Evolutionary conservation across 306 rosid genomes (phyloP), one percentile per base, ranked within the genome.

Genomic region (Glycine tomentella): DNA sequence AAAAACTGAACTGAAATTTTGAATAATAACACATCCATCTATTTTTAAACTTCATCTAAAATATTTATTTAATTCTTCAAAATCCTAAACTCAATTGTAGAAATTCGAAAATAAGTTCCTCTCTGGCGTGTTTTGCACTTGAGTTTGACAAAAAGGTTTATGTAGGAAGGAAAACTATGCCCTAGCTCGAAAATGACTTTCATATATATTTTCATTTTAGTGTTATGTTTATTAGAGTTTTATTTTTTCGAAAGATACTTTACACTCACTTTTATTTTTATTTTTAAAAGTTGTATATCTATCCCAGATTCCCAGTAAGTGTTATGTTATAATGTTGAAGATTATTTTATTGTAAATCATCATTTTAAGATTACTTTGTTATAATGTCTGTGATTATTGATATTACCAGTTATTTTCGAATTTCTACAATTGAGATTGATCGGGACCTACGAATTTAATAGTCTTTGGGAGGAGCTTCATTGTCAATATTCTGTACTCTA

Each of bases 171-270:
- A 20, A 20, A 20, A 20, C 20, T 20, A 20, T 20, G 20, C 20
- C 20, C n/a, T n/a, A n/a, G n/a, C n/a, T 51, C n/a, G 50, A 72
- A 72, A 72, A 51, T n/a, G 2, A 72, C 49, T 52, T 70, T 15
- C 14, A 13, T 25, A 25, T 25, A 25, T 50, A 51, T 52, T 13
- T 49, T 33, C 48, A 7, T 36, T 36, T 57, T 17, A 48, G 2
- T 38, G 33, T 0, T 14, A 64, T 12, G 31, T 34, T 64, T 58
- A 58, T 58, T 6, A 7, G 9, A 42, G 46, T 42, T 7, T 56
- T 16, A 7, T 2, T n/a, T 6, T 56, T 56, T 4, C 4, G 7
- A 57, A 7, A 16, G 36, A 16, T 57, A 13, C 57, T 51, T 51
- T 51, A 15, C 7, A 8, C 33, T 7, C 8, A 55, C 61, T 55